Percentiles rank a stretch among this genome's conserved stretches.
These are phyloP conservation scores for Psilocybe subaeruginosa DNA, from an alignment of 768 basidiomycete species.

Conservation along the genomic window DNA sequence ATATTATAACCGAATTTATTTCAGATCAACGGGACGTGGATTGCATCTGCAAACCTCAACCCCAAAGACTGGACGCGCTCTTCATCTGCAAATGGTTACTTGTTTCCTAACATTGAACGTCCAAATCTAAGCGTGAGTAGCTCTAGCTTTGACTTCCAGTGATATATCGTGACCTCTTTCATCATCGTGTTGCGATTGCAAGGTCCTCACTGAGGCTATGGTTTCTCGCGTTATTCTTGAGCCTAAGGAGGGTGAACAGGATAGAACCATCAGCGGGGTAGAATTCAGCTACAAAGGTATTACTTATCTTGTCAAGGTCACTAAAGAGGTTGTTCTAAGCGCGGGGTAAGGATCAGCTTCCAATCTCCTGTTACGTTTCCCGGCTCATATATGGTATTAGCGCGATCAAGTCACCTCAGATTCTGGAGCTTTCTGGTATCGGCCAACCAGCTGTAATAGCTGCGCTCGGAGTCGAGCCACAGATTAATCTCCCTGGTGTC, in stretches of 20 bases:
- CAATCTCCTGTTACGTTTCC: slow-evolving; percentile 9
- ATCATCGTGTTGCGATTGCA: not conserved
- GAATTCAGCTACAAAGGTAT: slow-evolving; percentile 34
- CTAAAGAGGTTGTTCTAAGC: slow-evolving; percentile 5
- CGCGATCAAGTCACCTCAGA: slow-evolving; percentile 41
- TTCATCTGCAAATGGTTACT: not conserved
- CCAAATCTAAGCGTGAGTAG: slow-evolving; percentile 49
- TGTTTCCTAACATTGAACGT: slow-evolving; percentile 54
- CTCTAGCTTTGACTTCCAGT: slow-evolving; percentile 19
- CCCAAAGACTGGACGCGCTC: slow-evolving; percentile 58
- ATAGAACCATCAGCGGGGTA: slow-evolving; percentile 29
- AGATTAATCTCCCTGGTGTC: slow-evolving; percentile 56
- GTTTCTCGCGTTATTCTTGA: slow-evolving; percentile 13
- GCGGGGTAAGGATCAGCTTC: slow-evolving; percentile 1
- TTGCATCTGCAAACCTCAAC: slow-evolving; percentile 60
- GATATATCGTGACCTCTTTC: not conserved
- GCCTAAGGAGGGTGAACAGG: not conserved
- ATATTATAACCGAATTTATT: too few relatives aligned
- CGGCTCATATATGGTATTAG: not conserved
- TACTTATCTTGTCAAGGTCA: not conserved
- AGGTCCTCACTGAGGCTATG: slow-evolving; percentile 26
- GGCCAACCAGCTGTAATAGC: slow-evolving; percentile 53
- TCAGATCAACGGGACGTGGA: slow-evolving; percentile 27
- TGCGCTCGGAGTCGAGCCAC: slow-evolving; percentile 42
- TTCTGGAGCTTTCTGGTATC: slow-evolving; percentile 58